A percentile compares a stretch with the other conserved stretches of the same genome.
Conservation (phyloP, 139 green algal genomes). For the Dunaliella sp. region DNA sequence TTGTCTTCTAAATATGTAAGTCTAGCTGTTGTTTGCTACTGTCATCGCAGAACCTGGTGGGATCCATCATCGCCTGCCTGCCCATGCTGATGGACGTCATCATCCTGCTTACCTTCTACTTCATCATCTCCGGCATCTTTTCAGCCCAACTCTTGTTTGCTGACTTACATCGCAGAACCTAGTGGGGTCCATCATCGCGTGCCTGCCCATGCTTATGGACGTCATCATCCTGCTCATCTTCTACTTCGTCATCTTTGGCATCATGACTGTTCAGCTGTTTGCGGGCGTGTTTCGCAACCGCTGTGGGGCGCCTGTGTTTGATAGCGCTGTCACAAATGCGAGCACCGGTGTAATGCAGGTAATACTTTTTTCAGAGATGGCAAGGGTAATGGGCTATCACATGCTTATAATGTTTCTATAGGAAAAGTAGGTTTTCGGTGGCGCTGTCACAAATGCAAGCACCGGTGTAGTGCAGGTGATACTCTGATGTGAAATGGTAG, state of each 20-base stretch:
- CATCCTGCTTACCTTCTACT: conserved; percentile 49
- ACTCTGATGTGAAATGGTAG: too few species aligned
- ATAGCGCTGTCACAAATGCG: not conserved
- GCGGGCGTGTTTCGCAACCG: not conserved
- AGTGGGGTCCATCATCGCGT: conserved; percentile 62
- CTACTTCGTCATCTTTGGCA: conserved; percentile 73
- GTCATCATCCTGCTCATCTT: conserved; percentile 68
- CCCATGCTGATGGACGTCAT: conserved; percentile 74
- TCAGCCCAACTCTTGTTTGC: not conserved
- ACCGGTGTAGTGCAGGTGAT: not conserved
- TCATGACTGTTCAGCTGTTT: conserved; percentile 24
- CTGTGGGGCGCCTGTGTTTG: conserved; percentile 3
- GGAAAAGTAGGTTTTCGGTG: conserved; percentile 10
- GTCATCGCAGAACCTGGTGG: conserved; percentile 52
- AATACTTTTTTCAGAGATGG: too few species aligned
- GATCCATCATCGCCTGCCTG: conserved; percentile 59
- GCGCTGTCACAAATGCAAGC: not conserved
- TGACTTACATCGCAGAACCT: conserved; percentile 33
- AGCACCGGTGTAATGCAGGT: not conserved
- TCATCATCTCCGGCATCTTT: not conserved
- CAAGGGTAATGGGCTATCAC: too few species aligned
- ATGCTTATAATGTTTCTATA: too few species aligned
- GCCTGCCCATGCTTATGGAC: conserved; percentile 73
- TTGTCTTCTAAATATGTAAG: not conserved
- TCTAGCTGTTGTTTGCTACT: not conserved